Evolutionary conservation across 1,284 basidiomycete genomes (phyloP), one percentile per base, ranked within the genome.

Genomic region (Leccinum pachyderme): DNA sequence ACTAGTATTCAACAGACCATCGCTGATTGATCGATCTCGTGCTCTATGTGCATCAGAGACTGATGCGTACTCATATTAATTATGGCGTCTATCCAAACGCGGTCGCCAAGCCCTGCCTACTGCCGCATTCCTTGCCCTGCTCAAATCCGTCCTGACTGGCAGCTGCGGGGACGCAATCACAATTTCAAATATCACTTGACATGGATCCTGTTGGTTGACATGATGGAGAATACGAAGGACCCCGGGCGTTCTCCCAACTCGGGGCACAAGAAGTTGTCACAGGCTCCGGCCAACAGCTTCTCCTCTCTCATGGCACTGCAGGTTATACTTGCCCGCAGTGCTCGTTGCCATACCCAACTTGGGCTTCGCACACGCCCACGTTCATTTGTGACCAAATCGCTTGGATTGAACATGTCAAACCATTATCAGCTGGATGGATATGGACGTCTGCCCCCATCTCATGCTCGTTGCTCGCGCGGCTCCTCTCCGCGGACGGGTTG

Each of bases 21-120:
- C 54, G 54, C 6, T 58, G 58, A 63, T 63, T 33, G 59, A 58
- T 61, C 62, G 61, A 61, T 61, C 33, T 22, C 44, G 24, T 32
- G 32, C 48, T 18, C 15, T 45, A 55, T 35, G 37, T 48, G 58
- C 51, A 53, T 63, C 53, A 53, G 47, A 51, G 44, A 44, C 44
- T 58, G 55, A 58, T 56, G 33, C 46, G 9, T n/a, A n/a, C 35
- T 22, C 24, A 52, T 55, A 55, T 51, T 33, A 27, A 22, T 18
- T 41, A 49, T 25, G 29, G 61, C 52, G 33, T 45, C 57, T 53
- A 22, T 31, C 61, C 54, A 41, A 66, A 57, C 62, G 5, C 24
- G 64, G 62, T 53, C 43, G 62, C 62, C 62, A 65, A 64, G 62
- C 60, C 62, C 62, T 63, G 54, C 52, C 60, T 66, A 63, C 60